These are phyloP conservation scores for Stenocarpella maydis DNA, from an alignment of 2,329 filamentous ascomycete species.

Conservation along the genomic window DNA sequence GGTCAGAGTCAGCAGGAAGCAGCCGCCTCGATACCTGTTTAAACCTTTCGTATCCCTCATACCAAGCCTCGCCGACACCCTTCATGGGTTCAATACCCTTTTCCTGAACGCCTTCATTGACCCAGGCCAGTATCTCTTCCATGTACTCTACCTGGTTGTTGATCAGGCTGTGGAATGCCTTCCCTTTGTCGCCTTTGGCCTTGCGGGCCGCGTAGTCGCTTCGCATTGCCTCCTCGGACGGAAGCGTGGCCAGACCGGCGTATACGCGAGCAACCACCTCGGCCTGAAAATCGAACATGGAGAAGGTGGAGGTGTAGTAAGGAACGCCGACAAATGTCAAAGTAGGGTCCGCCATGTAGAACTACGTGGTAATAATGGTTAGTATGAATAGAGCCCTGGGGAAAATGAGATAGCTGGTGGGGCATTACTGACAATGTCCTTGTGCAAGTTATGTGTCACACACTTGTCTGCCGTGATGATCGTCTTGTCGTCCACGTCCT, in stretches of 20 bases:
- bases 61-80: conserved; percentile 46
- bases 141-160: conserved; percentile 42
- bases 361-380: conserved; percentile 42
- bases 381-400: background rate
- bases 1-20: conserved; percentile 19
- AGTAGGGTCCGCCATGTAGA: conserved; percentile 73
- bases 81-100: conserved; percentile 41
- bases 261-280: conserved; percentile 66
- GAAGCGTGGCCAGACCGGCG: conserved; percentile 58
- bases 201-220: conserved; percentile 45
- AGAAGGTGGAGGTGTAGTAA: conserved; percentile 73
- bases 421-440: conserved; percentile 59
- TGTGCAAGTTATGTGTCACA: conserved; percentile 72
- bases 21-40: conserved; percentile 35
- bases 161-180: conserved; percentile 49
- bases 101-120: conserved; percentile 36
- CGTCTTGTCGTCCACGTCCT: conserved; percentile 58
- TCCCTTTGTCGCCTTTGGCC: conserved; percentile 44
- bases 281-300: conserved; percentile 75
- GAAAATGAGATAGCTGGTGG: too few species aligned
- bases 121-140: conserved; percentile 41
- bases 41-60: conserved; percentile 36
- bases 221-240: conserved; percentile 50
- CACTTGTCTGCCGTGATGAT: conserved; percentile 70
- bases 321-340: conserved; percentile 71